Evolutionary conservation across 23 red algal species (phyloP).

Genomic region (Gracilariopsis chorda): DNA sequence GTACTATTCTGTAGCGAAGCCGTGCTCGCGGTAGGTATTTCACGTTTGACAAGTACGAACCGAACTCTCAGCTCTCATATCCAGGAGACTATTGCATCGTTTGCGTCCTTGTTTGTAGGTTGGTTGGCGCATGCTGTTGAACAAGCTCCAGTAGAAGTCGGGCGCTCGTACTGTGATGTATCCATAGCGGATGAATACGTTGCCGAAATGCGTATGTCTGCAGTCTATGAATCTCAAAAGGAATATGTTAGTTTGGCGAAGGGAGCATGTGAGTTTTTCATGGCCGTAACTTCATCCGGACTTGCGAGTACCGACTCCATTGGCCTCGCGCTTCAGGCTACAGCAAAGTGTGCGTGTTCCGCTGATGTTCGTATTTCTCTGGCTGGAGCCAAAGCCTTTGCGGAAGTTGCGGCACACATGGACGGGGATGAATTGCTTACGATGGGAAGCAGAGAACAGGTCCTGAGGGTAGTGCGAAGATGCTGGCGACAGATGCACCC

Average conservation of each 20-base stretch:
- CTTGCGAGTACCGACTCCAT: slow-evolving; percentile 22
- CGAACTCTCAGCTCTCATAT: slow-evolving; percentile 3
- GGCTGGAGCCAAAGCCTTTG: slow-evolving; percentile 52
- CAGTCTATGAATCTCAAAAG: slow-evolving; percentile 37
- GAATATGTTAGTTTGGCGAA: slow-evolving; percentile 41
- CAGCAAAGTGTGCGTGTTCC: slow-evolving; percentile 49
- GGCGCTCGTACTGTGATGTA: slow-evolving; percentile 46
- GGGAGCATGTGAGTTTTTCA: slow-evolving; percentile 61
- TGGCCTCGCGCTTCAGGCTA: slow-evolving; percentile 36
- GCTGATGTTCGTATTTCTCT: slow-evolving; percentile 63
- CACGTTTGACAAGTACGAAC: not conserved
- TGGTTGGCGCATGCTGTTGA: slow-evolving; percentile 63
- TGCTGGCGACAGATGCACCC: slow-evolving; percentile 69
- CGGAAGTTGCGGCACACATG: slow-evolving; percentile 21
- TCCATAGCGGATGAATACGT: slow-evolving; percentile 37
- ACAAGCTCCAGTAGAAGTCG: slow-evolving; percentile 23
- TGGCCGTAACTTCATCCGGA: not conserved
- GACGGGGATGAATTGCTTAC: slow-evolving; percentile 8
- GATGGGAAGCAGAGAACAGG: slow-evolving; percentile 25
- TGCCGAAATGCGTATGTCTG: slow-evolving; percentile 48
- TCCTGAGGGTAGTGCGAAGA: slow-evolving; percentile 38
- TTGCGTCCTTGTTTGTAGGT: slow-evolving; percentile 63
- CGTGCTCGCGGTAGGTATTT: slow-evolving; percentile 18
- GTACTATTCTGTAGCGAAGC: slow-evolving; percentile 56
- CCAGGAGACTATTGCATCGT: slow-evolving; percentile 23